phyloP scores from a whole-genome alignment of 495 filamentous ascomycete species.

The Pseudoneurospora amorphoporcata region DNA sequence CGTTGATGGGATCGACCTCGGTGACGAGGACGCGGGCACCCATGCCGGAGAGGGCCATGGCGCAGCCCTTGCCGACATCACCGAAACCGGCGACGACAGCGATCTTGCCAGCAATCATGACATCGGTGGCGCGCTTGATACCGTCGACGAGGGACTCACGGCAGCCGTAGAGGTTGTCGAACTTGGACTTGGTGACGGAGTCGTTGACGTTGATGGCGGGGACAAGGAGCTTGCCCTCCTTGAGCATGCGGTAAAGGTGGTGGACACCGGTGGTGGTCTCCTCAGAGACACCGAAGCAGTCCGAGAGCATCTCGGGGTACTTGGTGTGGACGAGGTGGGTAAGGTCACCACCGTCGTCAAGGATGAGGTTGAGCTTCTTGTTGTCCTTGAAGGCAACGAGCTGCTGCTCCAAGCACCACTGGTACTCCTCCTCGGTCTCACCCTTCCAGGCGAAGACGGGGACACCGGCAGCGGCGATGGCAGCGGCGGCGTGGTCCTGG shows the following conservation, averaged over 20 bases:
- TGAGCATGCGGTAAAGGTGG: constrained; percentile 97
- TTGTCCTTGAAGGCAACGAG: constrained; percentile 90
- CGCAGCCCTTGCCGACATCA: constrained; percentile 99
- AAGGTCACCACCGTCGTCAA: constrained; percentile 96
- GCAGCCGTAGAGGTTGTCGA: constrained; percentile 99
- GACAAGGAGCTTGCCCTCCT: constrained; percentile 79
- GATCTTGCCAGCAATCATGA: constrained; percentile 99
- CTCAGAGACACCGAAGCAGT: constrained; percentile 96
- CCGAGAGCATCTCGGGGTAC: constrained; percentile 94
- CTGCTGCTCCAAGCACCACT: constrained; percentile 99
- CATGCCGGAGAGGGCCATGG: constrained; percentile 89
- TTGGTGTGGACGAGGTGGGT: constrained; percentile 94
- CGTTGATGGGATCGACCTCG: constrained; percentile 99
- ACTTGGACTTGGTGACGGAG: constrained; percentile 98
- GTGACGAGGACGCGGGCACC: constrained; percentile 95
- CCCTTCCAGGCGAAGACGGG: constrained; percentile 99
- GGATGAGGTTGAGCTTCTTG: constrained; percentile 95
- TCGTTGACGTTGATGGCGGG: constrained; percentile 99
- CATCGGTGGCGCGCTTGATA: constrained; percentile 99
- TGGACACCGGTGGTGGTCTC: constrained; percentile 99
- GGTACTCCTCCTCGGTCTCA: constrained; percentile 99
- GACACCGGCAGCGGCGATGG: constrained; percentile 86
- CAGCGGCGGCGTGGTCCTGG: constrained; percentile 95
- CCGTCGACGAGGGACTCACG: constrained; percentile 96
- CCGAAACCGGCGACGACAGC: constrained; percentile 95